phyloP scores from a whole-genome alignment of 331 rosid species.

The Malus hybrid region DNA sequence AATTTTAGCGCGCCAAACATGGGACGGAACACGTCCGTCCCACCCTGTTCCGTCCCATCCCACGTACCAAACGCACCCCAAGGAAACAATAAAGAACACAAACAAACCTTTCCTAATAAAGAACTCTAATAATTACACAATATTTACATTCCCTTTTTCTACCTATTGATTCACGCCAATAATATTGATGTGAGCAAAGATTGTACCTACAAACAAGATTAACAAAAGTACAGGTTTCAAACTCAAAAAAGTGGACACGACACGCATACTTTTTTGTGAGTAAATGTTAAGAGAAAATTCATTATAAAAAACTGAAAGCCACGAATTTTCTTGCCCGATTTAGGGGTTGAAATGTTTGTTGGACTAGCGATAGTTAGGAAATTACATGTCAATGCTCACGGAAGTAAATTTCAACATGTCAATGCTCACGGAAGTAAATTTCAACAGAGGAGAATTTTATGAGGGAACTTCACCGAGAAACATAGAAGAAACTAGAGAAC shows the following conservation, averaged over 20 bases:
- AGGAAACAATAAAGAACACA: too few species aligned
- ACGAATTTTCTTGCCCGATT: not conserved
- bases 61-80: too few species aligned
- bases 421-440: not conserved
- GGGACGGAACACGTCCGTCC: too few species aligned
- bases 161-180: too few species aligned
- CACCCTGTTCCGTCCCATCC: too few species aligned
- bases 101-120: too few species aligned
- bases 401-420: not conserved
- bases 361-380: not conserved
- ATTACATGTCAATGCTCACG: not conserved
- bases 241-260: not conserved
- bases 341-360: not conserved
- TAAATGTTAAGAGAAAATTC: not conserved
- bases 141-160: too few species aligned
- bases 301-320: not conserved
- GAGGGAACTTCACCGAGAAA: not conserved
- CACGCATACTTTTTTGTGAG: not conserved
- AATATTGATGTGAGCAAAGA: conserved; percentile 51
- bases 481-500: not conserved
- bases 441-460: not conserved
- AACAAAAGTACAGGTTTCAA: conserved; percentile 8
- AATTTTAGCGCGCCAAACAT: too few species aligned
- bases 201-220: conserved; percentile 54
- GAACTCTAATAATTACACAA: too few species aligned